Evolutionary conservation across 2,329 filamentous ascomycete genomes (phyloP), one percentile per base, ranked within the genome.

Genomic region (Aquanectria penicillioides): DNA sequence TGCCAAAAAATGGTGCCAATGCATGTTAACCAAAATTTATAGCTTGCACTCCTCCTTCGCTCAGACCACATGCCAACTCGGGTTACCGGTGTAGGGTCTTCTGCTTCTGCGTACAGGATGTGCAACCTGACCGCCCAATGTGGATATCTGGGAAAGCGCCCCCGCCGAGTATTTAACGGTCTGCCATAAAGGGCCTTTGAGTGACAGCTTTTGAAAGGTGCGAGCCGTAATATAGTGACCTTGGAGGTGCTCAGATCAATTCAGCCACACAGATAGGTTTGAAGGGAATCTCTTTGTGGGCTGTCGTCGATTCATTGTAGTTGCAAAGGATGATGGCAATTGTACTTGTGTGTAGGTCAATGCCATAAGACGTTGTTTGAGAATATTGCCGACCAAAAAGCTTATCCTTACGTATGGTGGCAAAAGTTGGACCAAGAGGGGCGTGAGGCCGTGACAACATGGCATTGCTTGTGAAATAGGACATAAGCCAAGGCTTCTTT

Each of bases 331-430:
- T 23, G 74, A 78, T 15, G 84, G 84, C 2, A 81, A 86, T 60
- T 83, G 80, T 59, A 81, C 78, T 18, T 86, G 84, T 75, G 80
- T 87, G 83, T 86, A 78, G 77, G 81, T 70, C 12, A 47, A 12
- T 18, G 40, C 52, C 12, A 15, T 20, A 25, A 28, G 10, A 36
- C 7, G 18, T 36, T 17, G 2, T 28, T 4, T 9, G n/a, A 26
- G n/a, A 11, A 10, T 41, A 38, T 61, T 69, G 33, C 67, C 44
- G 25, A 29, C n/a, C n/a, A 3, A 6, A 53, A 86, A 84, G 10
- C 83, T 84, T 1, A 86, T 87, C 43, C 72, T 82, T 17, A 86
- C 84, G 0, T 87, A 87, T 60, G 78, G 79, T 15, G 75, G 75
- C 15, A 77, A 79, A 59, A 84, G 71, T 1, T 87, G 84, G 65